Percentiles rank a stretch among this genome's conserved stretches.
These are phyloP conservation scores for Platanthera zijinensis DNA, from an alignment of 106 monocot genomes.

Conservation along the genomic window DNA sequence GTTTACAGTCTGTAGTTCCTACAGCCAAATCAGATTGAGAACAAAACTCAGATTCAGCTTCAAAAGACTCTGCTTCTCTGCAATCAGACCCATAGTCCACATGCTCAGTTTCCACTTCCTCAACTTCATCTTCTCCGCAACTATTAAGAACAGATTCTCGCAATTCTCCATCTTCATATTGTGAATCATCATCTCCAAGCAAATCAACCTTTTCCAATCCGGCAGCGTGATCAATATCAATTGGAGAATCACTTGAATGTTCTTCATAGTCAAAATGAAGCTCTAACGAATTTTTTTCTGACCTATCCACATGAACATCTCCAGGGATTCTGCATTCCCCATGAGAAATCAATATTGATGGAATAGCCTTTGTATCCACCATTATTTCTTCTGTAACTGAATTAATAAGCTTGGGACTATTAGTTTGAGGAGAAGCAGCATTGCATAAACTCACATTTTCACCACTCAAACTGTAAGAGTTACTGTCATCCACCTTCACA, in stretches of 20 bases:
- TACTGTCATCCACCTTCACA: constrained; percentile 9
- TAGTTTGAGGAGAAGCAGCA: not conserved
- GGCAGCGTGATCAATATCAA: constrained; percentile 23
- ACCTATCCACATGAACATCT: constrained; percentile 9
- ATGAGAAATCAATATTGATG: constrained; percentile 4
- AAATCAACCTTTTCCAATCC: constrained; percentile 36
- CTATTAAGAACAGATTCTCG: constrained; percentile 49
- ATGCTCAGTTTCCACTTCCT: constrained; percentile 47
- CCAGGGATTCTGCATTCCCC: not conserved
- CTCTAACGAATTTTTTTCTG: constrained; percentile 15
- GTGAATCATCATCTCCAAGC: constrained; percentile 63
- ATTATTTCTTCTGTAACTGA: not conserved
- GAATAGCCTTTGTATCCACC: not conserved
- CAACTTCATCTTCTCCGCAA: constrained; percentile 37
- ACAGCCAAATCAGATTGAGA: constrained; percentile 7
- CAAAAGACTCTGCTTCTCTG: constrained; percentile 25
- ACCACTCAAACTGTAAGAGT: not conserved
- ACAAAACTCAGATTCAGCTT: constrained; percentile 19
- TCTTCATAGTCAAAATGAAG: constrained; percentile 15
- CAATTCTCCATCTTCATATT: constrained; percentile 96
- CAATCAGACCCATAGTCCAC: constrained; percentile 57
- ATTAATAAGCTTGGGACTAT: not conserved
- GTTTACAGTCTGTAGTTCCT: constrained; percentile 6
- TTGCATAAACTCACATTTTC: not conserved
- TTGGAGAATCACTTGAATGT: constrained; percentile 27